Conservation (phyloP, 805 yeast genomes). For the Geotrichum ghanense region DNA sequence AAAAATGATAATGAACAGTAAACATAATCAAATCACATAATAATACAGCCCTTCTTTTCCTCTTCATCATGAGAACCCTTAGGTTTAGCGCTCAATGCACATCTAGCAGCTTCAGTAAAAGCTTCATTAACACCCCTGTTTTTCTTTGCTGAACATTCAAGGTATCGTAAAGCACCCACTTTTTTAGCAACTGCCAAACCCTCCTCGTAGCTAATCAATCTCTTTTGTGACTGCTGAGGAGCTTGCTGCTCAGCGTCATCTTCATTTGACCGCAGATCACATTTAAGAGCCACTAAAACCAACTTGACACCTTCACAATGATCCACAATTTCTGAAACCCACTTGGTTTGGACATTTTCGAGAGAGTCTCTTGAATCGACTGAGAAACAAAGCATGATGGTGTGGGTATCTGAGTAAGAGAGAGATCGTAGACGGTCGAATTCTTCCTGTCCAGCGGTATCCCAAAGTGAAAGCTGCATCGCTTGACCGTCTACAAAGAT, state of each 20-base stretch:
- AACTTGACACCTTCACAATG: constrained; percentile 94
- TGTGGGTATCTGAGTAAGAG: constrained; percentile 90
- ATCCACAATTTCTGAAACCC: constrained; percentile 96
- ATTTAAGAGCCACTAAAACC: constrained; percentile 87
- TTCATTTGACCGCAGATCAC: constrained; percentile 74
- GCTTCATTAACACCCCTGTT: constrained; percentile 99
- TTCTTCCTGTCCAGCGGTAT: constrained; percentile 98
- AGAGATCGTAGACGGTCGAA: constrained; percentile 88
- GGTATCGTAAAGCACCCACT: constrained; percentile 86
- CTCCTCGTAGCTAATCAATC: constrained; percentile 76
- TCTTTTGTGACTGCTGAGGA: constrained; percentile 17
- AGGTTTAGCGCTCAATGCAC: constrained; percentile 83
- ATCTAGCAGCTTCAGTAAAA: constrained; percentile 95
- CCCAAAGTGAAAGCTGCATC: constrained; percentile 90
- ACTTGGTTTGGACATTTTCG: constrained; percentile 87
- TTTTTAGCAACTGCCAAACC: constrained; percentile 87
- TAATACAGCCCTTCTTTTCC: constrained; percentile 15
- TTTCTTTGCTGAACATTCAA: constrained; percentile 94
- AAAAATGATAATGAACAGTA: no score
- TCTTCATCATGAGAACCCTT: constrained; percentile 40
- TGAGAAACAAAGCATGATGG: constrained; percentile 91
- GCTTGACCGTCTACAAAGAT: constrained; percentile 91
- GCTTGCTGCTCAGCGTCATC: constrained; percentile 27
- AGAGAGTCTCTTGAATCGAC: constrained; percentile 90
- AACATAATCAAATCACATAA: constrained; percentile 11